Percentiles rank a stretch among this genome's conserved stretches.
phyloP scores from a whole-genome alignment of 345 rosid genomes.

The Erysimum cheiranthoides region DNA sequence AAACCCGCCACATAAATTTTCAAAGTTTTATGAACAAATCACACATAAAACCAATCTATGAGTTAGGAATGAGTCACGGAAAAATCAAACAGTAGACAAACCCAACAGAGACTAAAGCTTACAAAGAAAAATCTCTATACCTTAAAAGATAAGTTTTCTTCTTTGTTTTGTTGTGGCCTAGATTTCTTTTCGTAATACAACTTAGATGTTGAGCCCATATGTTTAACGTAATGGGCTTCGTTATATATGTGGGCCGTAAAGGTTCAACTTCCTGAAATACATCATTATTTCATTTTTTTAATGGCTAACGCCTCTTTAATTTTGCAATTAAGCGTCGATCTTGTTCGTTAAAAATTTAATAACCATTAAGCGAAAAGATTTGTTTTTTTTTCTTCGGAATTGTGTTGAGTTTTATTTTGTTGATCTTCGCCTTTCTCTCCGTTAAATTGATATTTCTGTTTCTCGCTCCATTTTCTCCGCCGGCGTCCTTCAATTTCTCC shows the following conservation, averaged over 20 bases:
- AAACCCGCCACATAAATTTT: neutral
- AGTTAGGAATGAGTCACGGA: too few relatives aligned
- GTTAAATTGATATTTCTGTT: constrained; percentile 31
- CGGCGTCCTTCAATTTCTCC: constrained; percentile 40
- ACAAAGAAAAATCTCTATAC: too few relatives aligned
- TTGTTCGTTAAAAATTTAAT: neutral
- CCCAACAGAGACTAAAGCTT: too few relatives aligned
- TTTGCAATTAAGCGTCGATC: neutral
- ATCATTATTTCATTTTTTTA: too few relatives aligned
- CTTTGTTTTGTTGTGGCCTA: neutral
- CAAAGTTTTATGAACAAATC: too few relatives aligned
- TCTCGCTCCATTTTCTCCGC: constrained; percentile 38
- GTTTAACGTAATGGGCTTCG: neutral
- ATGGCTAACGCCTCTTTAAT: too few relatives aligned
- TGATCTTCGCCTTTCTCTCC: constrained; percentile 28
- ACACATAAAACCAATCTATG: too few relatives aligned
- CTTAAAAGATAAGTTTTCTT: neutral
- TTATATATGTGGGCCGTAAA: neutral
- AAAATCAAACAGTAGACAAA: too few relatives aligned
- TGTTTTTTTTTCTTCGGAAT: neutral
- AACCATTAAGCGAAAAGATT: neutral
- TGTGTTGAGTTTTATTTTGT: neutral
- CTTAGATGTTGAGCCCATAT: neutral
- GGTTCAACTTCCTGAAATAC: neutral
- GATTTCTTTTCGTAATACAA: too few relatives aligned